These are phyloP conservation scores for Buxus sempervirens DNA, from an alignment of 164 flowering plant genomes.

Conservation along the genomic window DNA sequence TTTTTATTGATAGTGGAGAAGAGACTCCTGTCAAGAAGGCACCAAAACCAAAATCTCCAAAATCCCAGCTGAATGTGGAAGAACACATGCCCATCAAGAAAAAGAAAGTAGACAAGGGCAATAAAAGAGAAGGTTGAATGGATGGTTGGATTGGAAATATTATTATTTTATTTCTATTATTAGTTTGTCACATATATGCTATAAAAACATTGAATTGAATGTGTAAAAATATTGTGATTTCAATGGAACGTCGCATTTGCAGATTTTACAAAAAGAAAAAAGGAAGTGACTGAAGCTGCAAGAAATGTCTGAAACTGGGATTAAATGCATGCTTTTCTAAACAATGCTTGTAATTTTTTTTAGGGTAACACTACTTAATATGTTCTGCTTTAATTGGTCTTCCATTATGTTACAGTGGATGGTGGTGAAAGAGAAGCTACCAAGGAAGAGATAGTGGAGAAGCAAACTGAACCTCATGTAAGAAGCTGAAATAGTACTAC, in stretches of 20 bases:
- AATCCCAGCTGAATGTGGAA: constrained; percentile 15
- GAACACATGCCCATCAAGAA: constrained; percentile 14
- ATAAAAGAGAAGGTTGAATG: constrained; percentile 25
- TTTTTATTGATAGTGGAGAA: constrained; percentile 20
- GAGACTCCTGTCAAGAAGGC: constrained; percentile 20
- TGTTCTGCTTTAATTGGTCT: constrained; percentile 3
- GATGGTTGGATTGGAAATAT: no score
- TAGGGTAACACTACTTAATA: background rate
- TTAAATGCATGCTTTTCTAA: no score
- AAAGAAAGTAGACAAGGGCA: background rate
- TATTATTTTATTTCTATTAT: no score
- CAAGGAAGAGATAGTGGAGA: constrained; percentile 37
- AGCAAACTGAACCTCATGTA: constrained; percentile 39
- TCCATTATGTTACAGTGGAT: constrained; percentile 21
- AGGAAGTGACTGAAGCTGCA: no score
- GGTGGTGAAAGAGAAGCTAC: constrained; percentile 22
- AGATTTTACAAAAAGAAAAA: no score
- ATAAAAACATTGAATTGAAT: no score
- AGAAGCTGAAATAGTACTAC: constrained; percentile 20
- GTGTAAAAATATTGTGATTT: no score
- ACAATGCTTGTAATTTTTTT: background rate
- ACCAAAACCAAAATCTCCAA: constrained; percentile 17
- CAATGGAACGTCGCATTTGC: no score
- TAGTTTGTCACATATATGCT: no score
- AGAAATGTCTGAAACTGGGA: no score